Percentiles rank a stretch among this genome's conserved stretches.
Conservation (phyloP, 2,329 filamentous ascomycete genomes). For the Calonectria multiphialidica region DNA sequence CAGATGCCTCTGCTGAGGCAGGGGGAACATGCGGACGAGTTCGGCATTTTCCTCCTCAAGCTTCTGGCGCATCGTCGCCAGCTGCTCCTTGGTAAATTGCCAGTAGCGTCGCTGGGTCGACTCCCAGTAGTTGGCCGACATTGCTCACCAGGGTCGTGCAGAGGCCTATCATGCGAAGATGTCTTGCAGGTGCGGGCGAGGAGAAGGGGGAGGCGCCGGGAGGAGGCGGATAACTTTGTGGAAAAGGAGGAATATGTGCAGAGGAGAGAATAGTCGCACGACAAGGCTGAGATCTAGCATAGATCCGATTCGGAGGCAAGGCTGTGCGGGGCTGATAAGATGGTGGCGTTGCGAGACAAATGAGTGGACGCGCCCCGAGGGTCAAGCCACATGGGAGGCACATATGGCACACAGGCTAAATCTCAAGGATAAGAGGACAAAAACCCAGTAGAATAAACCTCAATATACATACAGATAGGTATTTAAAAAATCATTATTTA, state of each 20-base stretch:
- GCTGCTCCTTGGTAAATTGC: conserved; percentile 88
- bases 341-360: not conserved
- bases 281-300: conserved; percentile 23
- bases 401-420: no score
- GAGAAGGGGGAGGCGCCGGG: not conserved
- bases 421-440: no score
- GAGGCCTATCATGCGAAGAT: conserved; percentile 14
- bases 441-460: no score
- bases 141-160: conserved; percentile 52
- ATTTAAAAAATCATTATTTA: no score
- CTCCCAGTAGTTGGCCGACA: conserved; percentile 98
- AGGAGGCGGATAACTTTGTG: not conserved
- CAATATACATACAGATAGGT: no score
- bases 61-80: conserved; percentile 79
- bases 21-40: conserved; percentile 81
- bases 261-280: conserved; percentile 5
- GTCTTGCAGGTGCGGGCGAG: not conserved
- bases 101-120: conserved; percentile 92
- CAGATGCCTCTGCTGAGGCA: conserved; percentile 85
- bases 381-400: conserved; percentile 13
- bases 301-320: conserved; percentile 21
- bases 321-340: conserved; percentile 25
- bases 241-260: not conserved
- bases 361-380: conserved; percentile 4
- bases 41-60: conserved; percentile 82